Percentiles rank a stretch among this genome's conserved stretches.
Evolutionary conservation across 1,284 basidiomycete species (phyloP).

Genomic region (Lentinula novae-zelandiae): DNA sequence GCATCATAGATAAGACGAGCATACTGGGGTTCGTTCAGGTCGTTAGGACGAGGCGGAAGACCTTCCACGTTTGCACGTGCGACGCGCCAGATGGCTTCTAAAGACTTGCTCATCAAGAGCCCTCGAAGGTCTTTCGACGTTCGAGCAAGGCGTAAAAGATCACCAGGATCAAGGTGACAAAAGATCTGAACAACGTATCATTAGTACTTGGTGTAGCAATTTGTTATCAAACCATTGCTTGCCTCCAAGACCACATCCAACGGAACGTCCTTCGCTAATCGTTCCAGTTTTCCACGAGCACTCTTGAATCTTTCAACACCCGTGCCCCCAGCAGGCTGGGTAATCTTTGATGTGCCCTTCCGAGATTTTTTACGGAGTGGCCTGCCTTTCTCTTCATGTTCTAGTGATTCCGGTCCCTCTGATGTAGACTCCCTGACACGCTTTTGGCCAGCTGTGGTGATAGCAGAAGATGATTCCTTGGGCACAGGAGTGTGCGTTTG

Average conservation of each 20-base stretch:
- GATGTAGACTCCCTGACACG: too few relatives aligned
- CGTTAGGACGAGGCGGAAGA: constrained; percentile 17
- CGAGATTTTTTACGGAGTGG: too few relatives aligned
- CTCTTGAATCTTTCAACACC: not conserved
- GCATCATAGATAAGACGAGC: constrained; percentile 19
- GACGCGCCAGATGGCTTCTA: constrained; percentile 17
- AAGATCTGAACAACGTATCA: constrained; percentile 1
- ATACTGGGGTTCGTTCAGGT: constrained; percentile 19
- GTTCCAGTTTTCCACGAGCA: not conserved
- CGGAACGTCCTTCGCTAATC: constrained; percentile 1
- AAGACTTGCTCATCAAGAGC: constrained; percentile 19
- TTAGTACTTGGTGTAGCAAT: not conserved
- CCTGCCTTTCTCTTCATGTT: too few relatives aligned
- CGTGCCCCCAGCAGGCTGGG: too few relatives aligned
- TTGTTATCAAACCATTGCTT: too few relatives aligned
- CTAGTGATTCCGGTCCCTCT: too few relatives aligned
- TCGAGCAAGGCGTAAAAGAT: constrained; percentile 18
- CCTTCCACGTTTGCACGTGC: constrained; percentile 17
- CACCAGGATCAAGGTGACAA: constrained; percentile 16
- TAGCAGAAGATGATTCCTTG: too few relatives aligned
- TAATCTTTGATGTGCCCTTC: too few relatives aligned
- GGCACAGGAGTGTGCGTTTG: too few relatives aligned
- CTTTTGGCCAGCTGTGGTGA: too few relatives aligned
- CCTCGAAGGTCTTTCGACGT: constrained; percentile 19
- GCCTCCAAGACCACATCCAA: constrained; percentile 2